These are phyloP conservation scores for Penicillium sp. DNA, from an alignment of 2,329 filamentous ascomycete species.

Conservation along the genomic window DNA sequence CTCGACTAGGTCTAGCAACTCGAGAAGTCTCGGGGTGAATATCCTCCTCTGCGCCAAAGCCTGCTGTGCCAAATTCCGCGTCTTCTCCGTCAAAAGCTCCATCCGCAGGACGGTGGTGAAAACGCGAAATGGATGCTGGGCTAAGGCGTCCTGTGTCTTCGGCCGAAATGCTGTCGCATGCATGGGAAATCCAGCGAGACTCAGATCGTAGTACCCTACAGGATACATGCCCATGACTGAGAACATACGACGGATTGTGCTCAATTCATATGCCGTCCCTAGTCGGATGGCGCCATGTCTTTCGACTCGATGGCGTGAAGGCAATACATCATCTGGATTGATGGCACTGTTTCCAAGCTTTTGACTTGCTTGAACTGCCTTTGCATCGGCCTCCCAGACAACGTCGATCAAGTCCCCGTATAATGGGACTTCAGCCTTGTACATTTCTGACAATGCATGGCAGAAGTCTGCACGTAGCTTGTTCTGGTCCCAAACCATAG, in stretches of 20 bases:
- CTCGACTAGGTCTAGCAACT: constrained; percentile 42
- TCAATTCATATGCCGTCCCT: constrained; percentile 49
- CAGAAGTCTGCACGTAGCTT: constrained; percentile 33
- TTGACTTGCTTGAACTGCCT: constrained; percentile 18
- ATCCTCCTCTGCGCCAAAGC: constrained; percentile 44
- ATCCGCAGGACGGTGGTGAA: constrained; percentile 47
- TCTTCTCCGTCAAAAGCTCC: constrained; percentile 42
- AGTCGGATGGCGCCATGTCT: constrained; percentile 54
- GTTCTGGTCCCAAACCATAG: constrained; percentile 21
- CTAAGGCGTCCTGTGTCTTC: constrained; percentile 34
- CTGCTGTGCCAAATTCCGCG: constrained; percentile 34
- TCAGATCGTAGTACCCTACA: constrained; percentile 57
- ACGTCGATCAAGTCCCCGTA: constrained; percentile 36
- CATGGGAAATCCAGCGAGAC: constrained; percentile 50
- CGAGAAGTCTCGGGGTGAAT: constrained; percentile 44
- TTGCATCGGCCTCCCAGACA: constrained; percentile 32
- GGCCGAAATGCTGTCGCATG: constrained; percentile 57
- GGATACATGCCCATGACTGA: constrained; percentile 51
- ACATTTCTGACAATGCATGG: constrained; percentile 38
- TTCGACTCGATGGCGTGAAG: constrained; percentile 34
- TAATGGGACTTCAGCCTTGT: constrained; percentile 36
- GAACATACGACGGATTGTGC: constrained; percentile 49
- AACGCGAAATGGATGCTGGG: constrained; percentile 49
- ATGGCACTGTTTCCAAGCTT: constrained; percentile 2
- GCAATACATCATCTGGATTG: constrained; percentile 27